Conservation (phyloP, 108 stramenopile species). For the Nannochloropsis oceanica region DNA sequence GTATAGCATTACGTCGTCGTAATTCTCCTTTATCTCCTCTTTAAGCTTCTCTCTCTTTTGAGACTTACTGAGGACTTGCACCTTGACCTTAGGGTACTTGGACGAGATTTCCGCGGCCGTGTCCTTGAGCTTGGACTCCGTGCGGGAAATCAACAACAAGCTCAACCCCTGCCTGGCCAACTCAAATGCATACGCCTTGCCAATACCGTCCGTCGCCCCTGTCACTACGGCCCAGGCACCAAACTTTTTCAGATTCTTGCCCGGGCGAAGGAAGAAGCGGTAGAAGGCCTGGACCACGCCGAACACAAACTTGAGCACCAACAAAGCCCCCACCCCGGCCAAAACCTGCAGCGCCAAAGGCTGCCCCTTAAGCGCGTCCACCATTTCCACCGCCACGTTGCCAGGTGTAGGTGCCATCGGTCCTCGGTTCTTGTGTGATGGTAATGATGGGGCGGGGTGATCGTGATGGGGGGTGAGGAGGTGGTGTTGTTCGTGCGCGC, state of each 20-base stretch:
- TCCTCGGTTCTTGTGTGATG: too few relatives aligned
- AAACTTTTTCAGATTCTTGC: conserved; percentile 64
- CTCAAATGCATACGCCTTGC: conserved; percentile 83
- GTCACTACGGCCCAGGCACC: conserved; percentile 97
- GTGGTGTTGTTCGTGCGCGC: too few relatives aligned
- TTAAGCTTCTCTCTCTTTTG: neutral
- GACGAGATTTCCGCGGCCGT: conserved; percentile 65
- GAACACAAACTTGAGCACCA: neutral
- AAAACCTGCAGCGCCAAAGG: neutral
- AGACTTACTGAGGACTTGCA: conserved; percentile 43
- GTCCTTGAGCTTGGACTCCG: conserved; percentile 79
- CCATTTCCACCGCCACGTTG: neutral
- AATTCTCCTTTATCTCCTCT: too few relatives aligned
- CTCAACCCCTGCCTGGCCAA: conserved; percentile 87
- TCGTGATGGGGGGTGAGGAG: too few relatives aligned
- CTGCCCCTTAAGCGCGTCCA: neutral
- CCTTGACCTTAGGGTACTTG: conserved; percentile 49
- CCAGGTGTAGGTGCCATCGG: too few relatives aligned
- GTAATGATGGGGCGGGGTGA: too few relatives aligned
- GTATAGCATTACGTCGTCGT: too few relatives aligned
- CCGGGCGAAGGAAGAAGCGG: conserved; percentile 74
- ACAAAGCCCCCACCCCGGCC: neutral
- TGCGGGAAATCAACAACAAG: conserved; percentile 83
- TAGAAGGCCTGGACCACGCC: conserved; percentile 37
- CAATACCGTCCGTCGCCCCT: conserved; percentile 98